A percentile compares a stretch with the other conserved stretches of the same genome.
phyloP scores from a whole-genome alignment of 208 protist species.

The Acanthamoeba triangularis region DNA sequence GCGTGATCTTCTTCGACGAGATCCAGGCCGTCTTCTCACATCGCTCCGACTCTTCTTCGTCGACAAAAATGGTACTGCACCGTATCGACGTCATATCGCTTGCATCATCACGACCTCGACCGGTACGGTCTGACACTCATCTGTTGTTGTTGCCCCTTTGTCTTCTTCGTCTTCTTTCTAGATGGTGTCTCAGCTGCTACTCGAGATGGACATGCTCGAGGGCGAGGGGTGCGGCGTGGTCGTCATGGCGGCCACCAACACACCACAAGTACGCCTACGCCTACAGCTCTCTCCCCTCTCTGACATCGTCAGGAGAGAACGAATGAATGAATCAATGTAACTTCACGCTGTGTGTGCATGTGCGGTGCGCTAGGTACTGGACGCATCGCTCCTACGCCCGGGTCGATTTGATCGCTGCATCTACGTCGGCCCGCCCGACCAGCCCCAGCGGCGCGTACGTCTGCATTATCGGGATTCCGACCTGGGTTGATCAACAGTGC shows the following conservation, averaged over 20 bases:
- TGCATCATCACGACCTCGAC: too few species aligned
- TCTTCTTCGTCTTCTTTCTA: neutral
- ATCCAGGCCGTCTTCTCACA: constrained; percentile 70
- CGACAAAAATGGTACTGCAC: constrained; percentile 44
- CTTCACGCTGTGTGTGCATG: neutral
- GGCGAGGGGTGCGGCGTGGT: constrained; percentile 37
- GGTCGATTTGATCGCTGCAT: constrained; percentile 73
- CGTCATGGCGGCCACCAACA: constrained; percentile 73
- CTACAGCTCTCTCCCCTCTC: neutral
- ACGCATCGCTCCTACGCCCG: neutral
- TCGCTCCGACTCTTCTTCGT: constrained; percentile 23
- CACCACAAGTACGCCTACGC: neutral
- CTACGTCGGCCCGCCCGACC: constrained; percentile 69
- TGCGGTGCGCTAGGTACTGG: neutral
- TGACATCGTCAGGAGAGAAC: too few species aligned
- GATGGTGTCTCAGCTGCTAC: constrained; percentile 69
- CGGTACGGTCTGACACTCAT: too few species aligned
- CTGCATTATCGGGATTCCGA: too few species aligned
- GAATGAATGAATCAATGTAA: too few species aligned
- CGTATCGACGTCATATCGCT: too few species aligned
- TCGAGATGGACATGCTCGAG: constrained; percentile 52
- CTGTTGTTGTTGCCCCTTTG: neutral
- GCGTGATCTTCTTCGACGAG: constrained; percentile 74
- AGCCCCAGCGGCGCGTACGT: neutral
- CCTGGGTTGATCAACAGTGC: neutral